A percentile compares a stretch with the other conserved stretches of the same genome.
These are phyloP conservation scores for Cytospora mali DNA, from an alignment of 2,329 filamentous ascomycete species.

Conservation along the genomic window DNA sequence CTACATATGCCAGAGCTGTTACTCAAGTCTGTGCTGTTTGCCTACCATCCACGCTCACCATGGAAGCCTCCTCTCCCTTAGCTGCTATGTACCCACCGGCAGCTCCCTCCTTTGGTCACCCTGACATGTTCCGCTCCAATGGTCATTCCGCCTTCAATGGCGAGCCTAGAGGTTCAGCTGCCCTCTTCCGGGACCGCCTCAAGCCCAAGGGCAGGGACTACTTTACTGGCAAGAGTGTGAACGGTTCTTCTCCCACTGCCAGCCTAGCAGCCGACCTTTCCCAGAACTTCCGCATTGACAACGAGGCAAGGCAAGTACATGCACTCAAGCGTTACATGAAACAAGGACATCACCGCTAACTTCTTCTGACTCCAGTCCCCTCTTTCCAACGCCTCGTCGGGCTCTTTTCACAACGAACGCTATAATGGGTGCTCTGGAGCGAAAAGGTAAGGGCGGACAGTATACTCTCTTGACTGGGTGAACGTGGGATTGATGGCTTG, in stretches of 20 bases:
- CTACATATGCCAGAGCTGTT: conserved; percentile 8
- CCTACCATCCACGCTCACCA: conserved; percentile 44
- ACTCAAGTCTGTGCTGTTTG: conserved; percentile 15
- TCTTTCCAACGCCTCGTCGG: conserved; percentile 79
- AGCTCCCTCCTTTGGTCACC: conserved; percentile 63
- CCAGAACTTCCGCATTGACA: conserved; percentile 95
- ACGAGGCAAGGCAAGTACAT: conserved; percentile 69
- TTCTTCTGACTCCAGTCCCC: conserved; percentile 60
- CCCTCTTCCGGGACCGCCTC: conserved; percentile 75
- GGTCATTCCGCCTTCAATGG: conserved; percentile 51
- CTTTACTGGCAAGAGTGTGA: conserved; percentile 76
- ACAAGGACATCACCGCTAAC: conserved; percentile 29
- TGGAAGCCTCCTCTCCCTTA: conserved; percentile 93
- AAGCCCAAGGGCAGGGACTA: conserved; percentile 70
- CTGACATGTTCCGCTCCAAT: conserved; percentile 57
- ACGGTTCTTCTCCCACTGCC: conserved; percentile 86
- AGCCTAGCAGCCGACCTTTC: conserved; percentile 92
- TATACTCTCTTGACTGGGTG: conserved; percentile 1
- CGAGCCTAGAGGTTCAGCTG: conserved; percentile 64
- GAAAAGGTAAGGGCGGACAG: conserved; percentile 56
- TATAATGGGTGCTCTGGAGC: conserved; percentile 60
- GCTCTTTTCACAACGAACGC: conserved; percentile 80
- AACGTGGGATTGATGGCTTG: conserved; percentile 33
- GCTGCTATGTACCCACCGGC: conserved; percentile 85
- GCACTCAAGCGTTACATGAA: conserved; percentile 25